Base-by-base conservation (phyloP, 345 rosid genomes). In the Lepidium aucheri region DNA sequence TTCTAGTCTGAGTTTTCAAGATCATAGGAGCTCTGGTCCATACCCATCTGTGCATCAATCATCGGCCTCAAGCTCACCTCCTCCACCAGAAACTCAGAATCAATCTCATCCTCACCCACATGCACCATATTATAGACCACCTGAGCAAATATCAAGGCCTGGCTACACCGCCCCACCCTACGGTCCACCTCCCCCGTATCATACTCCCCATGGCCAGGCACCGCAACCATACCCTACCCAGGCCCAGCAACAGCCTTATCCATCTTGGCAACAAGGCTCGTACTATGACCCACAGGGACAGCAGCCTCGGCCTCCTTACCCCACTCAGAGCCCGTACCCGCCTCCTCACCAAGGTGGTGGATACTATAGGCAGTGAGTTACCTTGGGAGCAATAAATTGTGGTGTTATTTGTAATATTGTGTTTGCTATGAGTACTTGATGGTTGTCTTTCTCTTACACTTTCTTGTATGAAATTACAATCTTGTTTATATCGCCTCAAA, bases 1-100 rank as follows among this genome's bases (percentile, higher is more conserved):
- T 87, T 83, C 95, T 0, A 91, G 99, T 63, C 81, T 94, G 57
- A 88, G 82, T 77, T 94, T 94, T 78, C 99, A 88, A 78, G 97
- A 88, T 42, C 95, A 60, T 22, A 80, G 83, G 71, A 88, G 30
- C 71, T 14, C 85, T 0, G 88, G 88, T 52, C 76, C 90, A 4
- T 88, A 90, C 57, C 90, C 97, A 54, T 33, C 83, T n/a, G 83
- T 82, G 34, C 86, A 83, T 62, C 96, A 83, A 53, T 78, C 84
- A 17, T 83, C 78, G 39, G 79, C 86, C 72, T 44, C 84, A 53
- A 68, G 46, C 60, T 16, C 81, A 0, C 80, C 73, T 16, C 81
- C 67, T 30, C 81, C 79, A 67, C 60, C 77, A 62, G 98, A 89
- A 57, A 71, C 84, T 35, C 94, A 85, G 63, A 79, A 52, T 61